Conservation (phyloP, 2,329 filamentous ascomycete species). For the Cyphellophora attinorum region DNA sequence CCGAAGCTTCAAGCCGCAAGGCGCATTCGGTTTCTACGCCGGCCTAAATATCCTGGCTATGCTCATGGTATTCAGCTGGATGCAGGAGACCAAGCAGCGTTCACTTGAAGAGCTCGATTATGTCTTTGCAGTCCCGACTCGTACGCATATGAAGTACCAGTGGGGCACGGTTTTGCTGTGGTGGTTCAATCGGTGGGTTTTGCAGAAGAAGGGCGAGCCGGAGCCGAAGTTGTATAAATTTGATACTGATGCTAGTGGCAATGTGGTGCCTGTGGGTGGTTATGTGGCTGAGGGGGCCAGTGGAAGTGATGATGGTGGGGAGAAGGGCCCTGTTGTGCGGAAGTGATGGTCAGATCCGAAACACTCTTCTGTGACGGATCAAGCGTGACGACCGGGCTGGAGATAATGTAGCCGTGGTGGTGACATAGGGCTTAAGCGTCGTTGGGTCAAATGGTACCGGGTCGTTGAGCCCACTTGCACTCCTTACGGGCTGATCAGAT, state of each 20-base stretch:
- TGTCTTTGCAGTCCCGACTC: conserved; percentile 49
- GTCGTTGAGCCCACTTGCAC: no score
- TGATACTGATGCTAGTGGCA: conserved; percentile 19
- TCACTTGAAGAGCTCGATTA: conserved; percentile 47
- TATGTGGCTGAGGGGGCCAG: background rate
- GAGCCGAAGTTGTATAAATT: conserved; percentile 45
- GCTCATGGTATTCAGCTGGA: conserved; percentile 54
- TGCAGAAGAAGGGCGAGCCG: conserved; percentile 38
- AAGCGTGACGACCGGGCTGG: no score
- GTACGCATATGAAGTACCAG: conserved; percentile 50
- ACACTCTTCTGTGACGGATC: no score
- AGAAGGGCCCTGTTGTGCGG: background rate
- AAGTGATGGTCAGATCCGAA: no score
- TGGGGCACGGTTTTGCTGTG: conserved; percentile 47
- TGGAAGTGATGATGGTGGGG: background rate
- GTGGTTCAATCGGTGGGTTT: conserved; percentile 50
- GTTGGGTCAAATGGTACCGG: no score
- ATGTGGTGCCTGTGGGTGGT: background rate
- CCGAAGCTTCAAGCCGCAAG: conserved; percentile 37
- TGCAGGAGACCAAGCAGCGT: conserved; percentile 25
- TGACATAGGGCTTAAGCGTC: no score
- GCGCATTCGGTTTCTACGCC: conserved; percentile 47
- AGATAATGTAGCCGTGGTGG: no score
- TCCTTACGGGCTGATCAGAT: no score
- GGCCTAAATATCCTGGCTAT: conserved; percentile 52